Percentiles rank a stretch among this genome's conserved stretches.
Conservation (phyloP, 371 early-diverging fungal genomes). For the Mortierella polycephala region DNA sequence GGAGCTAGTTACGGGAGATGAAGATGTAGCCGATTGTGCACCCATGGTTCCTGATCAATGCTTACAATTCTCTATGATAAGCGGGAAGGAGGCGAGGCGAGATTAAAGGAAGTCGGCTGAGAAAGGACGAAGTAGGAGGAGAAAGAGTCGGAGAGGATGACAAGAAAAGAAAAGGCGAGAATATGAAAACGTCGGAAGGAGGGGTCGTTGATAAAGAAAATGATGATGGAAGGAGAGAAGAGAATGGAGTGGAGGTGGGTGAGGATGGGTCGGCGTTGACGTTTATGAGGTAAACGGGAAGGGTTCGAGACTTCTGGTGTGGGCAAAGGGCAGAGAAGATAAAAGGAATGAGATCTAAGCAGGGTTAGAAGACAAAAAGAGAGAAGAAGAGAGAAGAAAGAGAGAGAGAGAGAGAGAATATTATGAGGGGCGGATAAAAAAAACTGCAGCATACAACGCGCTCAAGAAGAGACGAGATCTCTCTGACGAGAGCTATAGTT, state of each 20-base stretch:
- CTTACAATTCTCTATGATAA: too few species aligned
- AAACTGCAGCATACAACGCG: too few species aligned
- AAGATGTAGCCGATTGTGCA: too few species aligned
- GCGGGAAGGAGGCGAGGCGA: too few species aligned
- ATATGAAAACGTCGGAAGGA: neutral
- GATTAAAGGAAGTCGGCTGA: neutral
- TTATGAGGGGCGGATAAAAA: neutral
- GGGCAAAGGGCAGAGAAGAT: neutral
- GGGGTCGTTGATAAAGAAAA: constrained; percentile 1
- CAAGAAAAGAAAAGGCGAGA: constrained; percentile 4
- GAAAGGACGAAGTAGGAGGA: constrained; percentile 9
- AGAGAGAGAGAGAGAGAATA: neutral
- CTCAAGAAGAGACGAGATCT: too few species aligned
- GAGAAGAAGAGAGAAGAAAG: neutral
- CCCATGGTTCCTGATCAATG: too few species aligned
- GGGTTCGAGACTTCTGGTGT: neutral
- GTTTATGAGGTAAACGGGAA: neutral
- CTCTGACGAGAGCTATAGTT: too few species aligned
- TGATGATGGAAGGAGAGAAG: neutral
- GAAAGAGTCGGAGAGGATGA: neutral
- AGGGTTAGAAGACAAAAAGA: neutral
- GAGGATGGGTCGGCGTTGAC: neutral
- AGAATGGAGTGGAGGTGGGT: neutral
- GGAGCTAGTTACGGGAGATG: too few species aligned
- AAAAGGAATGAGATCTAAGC: neutral